phyloP scores from a whole-genome alignment of 2,329 filamentous ascomycete genomes.

The Colletotrichum godetiae region DNA sequence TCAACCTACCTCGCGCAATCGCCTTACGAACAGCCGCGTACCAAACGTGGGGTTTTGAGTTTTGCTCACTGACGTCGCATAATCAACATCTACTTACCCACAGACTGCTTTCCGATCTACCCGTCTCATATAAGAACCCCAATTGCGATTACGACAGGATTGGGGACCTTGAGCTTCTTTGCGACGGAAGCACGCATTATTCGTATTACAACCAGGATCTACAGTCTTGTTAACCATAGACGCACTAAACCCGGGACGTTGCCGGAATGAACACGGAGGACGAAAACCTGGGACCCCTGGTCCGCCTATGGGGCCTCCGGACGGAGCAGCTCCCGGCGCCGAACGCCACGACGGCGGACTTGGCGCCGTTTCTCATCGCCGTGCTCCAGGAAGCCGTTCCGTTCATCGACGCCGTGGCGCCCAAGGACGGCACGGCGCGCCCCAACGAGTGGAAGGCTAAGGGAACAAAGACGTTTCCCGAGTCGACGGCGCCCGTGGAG shows the following conservation, averaged over 20 bases:
- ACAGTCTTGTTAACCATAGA: not conserved
- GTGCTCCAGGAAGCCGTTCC: constrained; percentile 68
- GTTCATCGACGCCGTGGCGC: constrained; percentile 67
- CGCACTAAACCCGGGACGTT: not conserved
- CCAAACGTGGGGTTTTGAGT: constrained; percentile 26
- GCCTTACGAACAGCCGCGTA: constrained; percentile 18
- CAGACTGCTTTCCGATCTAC: not conserved
- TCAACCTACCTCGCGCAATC: constrained; percentile 4
- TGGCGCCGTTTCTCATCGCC: constrained; percentile 62
- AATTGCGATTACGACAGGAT: not conserved
- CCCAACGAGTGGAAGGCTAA: constrained; percentile 63
- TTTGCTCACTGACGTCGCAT: constrained; percentile 22
- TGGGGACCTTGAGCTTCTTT: not conserved
- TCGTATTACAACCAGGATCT: not conserved
- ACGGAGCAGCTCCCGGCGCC: constrained; percentile 58
- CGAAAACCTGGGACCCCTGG: constrained; percentile 55
- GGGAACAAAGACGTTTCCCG: constrained; percentile 58
- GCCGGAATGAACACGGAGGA: constrained; percentile 20
- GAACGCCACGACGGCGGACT: constrained; percentile 51
- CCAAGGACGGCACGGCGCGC: constrained; percentile 46
- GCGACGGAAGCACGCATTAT: constrained; percentile 8
- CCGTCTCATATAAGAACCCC: constrained; percentile 10
- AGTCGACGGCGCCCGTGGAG: constrained; percentile 63
- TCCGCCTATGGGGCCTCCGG: constrained; percentile 66
- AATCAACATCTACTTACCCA: not conserved